phyloP scores from a whole-genome alignment of 306 rosid genomes.

The Dryas drummondii region DNA sequence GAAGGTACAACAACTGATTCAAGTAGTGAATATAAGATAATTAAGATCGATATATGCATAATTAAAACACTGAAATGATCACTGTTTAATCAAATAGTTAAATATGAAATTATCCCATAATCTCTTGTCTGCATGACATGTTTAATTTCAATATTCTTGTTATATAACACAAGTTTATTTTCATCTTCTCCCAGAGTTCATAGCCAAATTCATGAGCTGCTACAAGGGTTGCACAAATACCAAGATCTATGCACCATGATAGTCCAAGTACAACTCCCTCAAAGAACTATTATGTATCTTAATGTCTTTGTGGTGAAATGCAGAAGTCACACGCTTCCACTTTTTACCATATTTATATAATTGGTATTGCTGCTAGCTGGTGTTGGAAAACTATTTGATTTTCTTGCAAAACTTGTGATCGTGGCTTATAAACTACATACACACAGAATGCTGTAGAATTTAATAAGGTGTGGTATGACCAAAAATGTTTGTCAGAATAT shows the following conservation, averaged over 20 bases:
- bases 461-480: background rate
- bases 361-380: background rate
- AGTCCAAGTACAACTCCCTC: background rate
- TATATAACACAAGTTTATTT: background rate
- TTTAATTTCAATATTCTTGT: too few species aligned
- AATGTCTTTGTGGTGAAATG: background rate
- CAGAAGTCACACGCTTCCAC: too few species aligned
- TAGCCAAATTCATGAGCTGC: conserved; percentile 52
- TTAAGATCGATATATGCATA: too few species aligned
- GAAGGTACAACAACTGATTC: conserved; percentile 38
- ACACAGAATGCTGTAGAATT: background rate
- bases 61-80: too few species aligned
- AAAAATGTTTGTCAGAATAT: background rate
- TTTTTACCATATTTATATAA: too few species aligned
- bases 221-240: conserved; percentile 27
- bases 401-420: background rate
- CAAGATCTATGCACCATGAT: conserved; percentile 8
- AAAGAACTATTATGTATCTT: background rate
- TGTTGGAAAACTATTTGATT: background rate
- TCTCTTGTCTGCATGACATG: too few species aligned
- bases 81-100: too few species aligned
- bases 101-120: too few species aligned
- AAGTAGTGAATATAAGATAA: too few species aligned
- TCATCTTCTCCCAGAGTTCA: conserved; percentile 40
- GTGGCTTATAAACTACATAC: background rate